A percentile compares a stretch with the other conserved stretches of the same genome.
These are phyloP conservation scores for Kondoa subrosea DNA, from an alignment of 768 basidiomycete genomes.

Conservation along the genomic window DNA sequence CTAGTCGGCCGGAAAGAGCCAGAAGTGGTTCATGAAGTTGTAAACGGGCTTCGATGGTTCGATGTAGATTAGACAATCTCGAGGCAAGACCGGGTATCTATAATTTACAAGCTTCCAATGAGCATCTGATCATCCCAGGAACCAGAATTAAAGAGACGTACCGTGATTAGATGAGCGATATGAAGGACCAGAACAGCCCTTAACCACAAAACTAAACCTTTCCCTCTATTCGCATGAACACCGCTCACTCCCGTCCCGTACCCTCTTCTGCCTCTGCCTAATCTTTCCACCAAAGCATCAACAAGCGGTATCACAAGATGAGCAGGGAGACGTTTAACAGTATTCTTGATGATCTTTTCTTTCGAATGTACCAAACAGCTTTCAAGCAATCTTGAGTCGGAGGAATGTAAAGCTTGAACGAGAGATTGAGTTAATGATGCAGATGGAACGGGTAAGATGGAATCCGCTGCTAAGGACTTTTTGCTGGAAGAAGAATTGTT, in stretches of 20 bases:
- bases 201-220: constrained; percentile 59
- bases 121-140: too few species aligned
- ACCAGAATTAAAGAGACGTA: too few species aligned
- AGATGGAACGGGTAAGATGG: constrained; percentile 27
- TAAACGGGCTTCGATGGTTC: constrained; percentile 60
- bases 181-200: constrained; percentile 68
- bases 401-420: constrained; percentile 89
- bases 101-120: not conserved
- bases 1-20: constrained; percentile 70
- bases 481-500: not conserved
- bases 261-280: constrained; percentile 55
- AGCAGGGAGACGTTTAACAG: constrained; percentile 59
- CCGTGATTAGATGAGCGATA: constrained; percentile 84
- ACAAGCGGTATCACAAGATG: constrained; percentile 72
- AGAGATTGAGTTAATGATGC: constrained; percentile 81
- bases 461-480: not conserved
- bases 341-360: constrained; percentile 61
- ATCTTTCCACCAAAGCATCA: constrained; percentile 69
- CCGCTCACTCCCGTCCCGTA: constrained; percentile 24
- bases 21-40: constrained; percentile 68
- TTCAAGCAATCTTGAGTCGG: constrained; percentile 71
- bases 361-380: constrained; percentile 74
- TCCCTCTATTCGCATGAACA: constrained; percentile 57
- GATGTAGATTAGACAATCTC: constrained; percentile 66
- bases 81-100: constrained; percentile 86